These are phyloP conservation scores for Flammula alnicola DNA, from an alignment of 1,284 basidiomycete species.

Conservation along the genomic window DNA sequence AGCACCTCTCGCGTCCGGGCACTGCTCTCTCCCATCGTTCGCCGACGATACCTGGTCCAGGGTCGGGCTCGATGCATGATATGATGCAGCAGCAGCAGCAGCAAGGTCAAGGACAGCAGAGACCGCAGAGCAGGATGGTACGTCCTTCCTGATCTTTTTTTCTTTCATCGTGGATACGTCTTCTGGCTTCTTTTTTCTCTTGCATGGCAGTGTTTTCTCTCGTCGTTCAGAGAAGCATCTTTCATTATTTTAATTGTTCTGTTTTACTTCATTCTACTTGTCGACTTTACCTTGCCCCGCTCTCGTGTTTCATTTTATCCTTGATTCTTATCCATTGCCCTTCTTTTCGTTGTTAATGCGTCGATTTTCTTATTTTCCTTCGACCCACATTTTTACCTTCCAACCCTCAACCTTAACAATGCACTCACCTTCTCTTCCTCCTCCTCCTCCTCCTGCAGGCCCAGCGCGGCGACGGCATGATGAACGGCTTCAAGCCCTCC, in stretches of 20 bases:
- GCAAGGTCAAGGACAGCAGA: slow-evolving; percentile 13
- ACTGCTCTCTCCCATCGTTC: slow-evolving; percentile 41
- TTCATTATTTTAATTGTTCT: too few species aligned
- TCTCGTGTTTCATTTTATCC: too few species aligned
- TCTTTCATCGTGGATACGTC: background rate
- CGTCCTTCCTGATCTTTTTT: slow-evolving; percentile 10
- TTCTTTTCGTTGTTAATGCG: too few species aligned
- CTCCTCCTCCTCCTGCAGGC: slow-evolving; percentile 6
- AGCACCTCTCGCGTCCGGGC: slow-evolving; percentile 36
- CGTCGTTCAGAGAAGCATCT: too few species aligned
- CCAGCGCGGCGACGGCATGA: slow-evolving; percentile 7
- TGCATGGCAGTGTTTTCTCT: too few species aligned
- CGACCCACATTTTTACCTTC: background rate
- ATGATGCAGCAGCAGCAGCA: slow-evolving; percentile 19
- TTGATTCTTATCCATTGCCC: too few species aligned
- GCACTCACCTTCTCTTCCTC: background rate
- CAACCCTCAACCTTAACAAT: too few species aligned
- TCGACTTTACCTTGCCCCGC: too few species aligned
- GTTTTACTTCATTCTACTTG: too few species aligned
- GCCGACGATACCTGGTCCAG: slow-evolving; percentile 30
- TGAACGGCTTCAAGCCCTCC: slow-evolving; percentile 16
- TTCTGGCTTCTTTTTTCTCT: too few species aligned
- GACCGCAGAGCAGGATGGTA: slow-evolving; percentile 26
- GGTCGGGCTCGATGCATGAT: slow-evolving; percentile 13
- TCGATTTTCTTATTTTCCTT: too few species aligned